Base-by-base conservation (phyloP, 2,329 filamentous ascomycete species). In the Knufia fluminis region DNA sequence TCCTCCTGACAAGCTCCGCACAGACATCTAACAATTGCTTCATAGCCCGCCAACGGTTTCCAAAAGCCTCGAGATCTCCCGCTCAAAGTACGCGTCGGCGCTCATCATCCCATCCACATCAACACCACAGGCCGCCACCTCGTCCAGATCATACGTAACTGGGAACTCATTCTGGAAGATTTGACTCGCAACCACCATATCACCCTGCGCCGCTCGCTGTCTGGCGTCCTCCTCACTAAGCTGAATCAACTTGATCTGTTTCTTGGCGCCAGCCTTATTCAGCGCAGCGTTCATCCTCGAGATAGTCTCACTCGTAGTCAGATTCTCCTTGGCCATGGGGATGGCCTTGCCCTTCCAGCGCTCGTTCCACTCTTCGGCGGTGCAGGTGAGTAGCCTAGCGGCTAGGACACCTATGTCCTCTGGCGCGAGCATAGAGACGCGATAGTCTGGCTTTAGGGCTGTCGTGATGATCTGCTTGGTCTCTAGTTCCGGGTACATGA, bases 401-500 rank as follows among this genome's bases (percentile, higher is more conserved):
- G 36, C 26, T 16, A 52, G 40, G 17, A 39, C 31, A n/a, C 46
- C 50, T 7, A 52, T 23, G 41, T 52, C 50, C 12, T 31, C 46
- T 3, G 46, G 46, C 10, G 49, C 50, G 19, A 52, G 50, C 9
- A 45, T 23, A 8, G 46, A 45, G n/a, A 49, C 20, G 14, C 20
- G 24, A 20, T 43, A 26, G 10, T 32, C 23, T 7, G 46, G 31
- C 8, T 24, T 14, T 39, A 44, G 14, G 2, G 46, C 50, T 3
- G 46, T 44, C 10, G 28, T 32, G 39, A 52, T 40, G 12, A 14
- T 45, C 14, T 44, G 19, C 32, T 38, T 14, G 8, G 50, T 17
- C 22, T 42, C 44, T 12, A 52, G 41, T 14, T 42, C 36, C 14
- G 50, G 50, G 35, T 52, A 52, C 50, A 49, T 49, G 22, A 49